These are phyloP conservation scores for Penicillium fuscoglaucum DNA, from an alignment of 2,329 filamentous ascomycete genomes.

Conservation along the genomic window DNA sequence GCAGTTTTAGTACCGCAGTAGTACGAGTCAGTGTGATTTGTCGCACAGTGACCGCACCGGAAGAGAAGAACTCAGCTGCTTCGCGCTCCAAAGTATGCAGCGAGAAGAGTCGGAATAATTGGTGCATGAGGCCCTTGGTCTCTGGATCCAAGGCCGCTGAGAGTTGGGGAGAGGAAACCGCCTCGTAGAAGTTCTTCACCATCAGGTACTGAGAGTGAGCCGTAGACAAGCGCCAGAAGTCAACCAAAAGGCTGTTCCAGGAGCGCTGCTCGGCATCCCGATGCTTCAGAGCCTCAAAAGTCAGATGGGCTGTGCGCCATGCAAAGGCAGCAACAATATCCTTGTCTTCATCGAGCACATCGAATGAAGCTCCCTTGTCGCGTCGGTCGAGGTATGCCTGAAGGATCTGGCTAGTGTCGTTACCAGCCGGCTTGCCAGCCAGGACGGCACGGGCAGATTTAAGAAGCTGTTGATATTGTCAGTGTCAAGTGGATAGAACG, in stretches of 20 bases:
- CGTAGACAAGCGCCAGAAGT: slow-evolving; percentile 74
- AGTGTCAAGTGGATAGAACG: neutral
- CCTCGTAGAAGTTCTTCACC: slow-evolving; percentile 75
- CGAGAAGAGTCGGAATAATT: slow-evolving; percentile 66
- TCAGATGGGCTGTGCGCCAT: slow-evolving; percentile 72
- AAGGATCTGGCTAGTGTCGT: slow-evolving; percentile 69
- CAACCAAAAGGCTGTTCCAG: slow-evolving; percentile 75
- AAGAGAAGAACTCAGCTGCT: slow-evolving; percentile 71
- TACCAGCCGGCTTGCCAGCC: slow-evolving; percentile 62
- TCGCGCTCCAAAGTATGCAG: slow-evolving; percentile 68
- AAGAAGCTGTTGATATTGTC: slow-evolving; percentile 52
- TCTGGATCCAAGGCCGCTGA: slow-evolving; percentile 57
- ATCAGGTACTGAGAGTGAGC: slow-evolving; percentile 76
- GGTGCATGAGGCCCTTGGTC: slow-evolving; percentile 61
- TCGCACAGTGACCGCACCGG: slow-evolving; percentile 66
- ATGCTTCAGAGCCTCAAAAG: slow-evolving; percentile 73
- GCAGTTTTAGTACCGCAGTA: slow-evolving; percentile 66
- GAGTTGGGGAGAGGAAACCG: slow-evolving; percentile 59
- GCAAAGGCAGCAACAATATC: slow-evolving; percentile 74
- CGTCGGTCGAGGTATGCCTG: slow-evolving; percentile 63
- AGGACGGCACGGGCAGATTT: slow-evolving; percentile 72
- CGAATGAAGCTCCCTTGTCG: slow-evolving; percentile 72
- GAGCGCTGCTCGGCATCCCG: slow-evolving; percentile 72
- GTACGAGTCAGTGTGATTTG: slow-evolving; percentile 70
- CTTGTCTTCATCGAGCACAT: slow-evolving; percentile 67